phyloP scores from a whole-genome alignment of 257 asterid species.

The Henckelia pumila region DNA sequence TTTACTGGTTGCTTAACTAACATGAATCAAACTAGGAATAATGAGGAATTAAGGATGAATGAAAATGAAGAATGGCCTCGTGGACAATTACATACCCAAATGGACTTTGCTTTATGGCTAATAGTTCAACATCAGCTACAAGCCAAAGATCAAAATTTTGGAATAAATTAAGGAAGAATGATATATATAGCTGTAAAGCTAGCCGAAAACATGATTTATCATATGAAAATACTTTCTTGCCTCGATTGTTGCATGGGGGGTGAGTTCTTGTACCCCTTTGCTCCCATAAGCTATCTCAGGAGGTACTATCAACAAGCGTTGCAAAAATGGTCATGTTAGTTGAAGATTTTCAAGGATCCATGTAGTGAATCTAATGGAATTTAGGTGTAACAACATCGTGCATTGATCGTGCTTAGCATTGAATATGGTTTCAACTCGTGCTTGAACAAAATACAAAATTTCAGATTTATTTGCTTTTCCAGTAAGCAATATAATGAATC shows the following conservation, averaged over 20 bases:
- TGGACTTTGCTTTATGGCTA: constrained; percentile 85
- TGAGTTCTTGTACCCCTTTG: constrained; percentile 95
- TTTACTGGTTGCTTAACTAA: too few species aligned
- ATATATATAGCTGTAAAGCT: background rate
- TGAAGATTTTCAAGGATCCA: background rate
- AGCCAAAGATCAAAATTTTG: background rate
- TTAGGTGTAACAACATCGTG: too few species aligned
- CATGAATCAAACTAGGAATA: background rate
- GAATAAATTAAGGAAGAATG: background rate
- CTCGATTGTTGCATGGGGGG: constrained; percentile 97
- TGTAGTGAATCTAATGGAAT: background rate
- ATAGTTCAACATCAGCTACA: constrained; percentile 84
- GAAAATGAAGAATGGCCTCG: too few species aligned
- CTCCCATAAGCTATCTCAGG: constrained; percentile 94
- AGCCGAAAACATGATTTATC: background rate
- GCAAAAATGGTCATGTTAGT: constrained; percentile 31
- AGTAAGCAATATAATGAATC: background rate
- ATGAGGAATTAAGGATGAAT: background rate
- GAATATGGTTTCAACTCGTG: background rate
- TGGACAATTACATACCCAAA: constrained; percentile 60
- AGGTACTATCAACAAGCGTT: constrained; percentile 89
- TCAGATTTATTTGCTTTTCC: background rate
- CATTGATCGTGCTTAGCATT: too few species aligned
- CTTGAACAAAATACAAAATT: too few species aligned
- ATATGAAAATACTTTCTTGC: constrained; percentile 30